Conservation (phyloP, 306 rosid species). For the Quercus aquifolioides region DNA sequence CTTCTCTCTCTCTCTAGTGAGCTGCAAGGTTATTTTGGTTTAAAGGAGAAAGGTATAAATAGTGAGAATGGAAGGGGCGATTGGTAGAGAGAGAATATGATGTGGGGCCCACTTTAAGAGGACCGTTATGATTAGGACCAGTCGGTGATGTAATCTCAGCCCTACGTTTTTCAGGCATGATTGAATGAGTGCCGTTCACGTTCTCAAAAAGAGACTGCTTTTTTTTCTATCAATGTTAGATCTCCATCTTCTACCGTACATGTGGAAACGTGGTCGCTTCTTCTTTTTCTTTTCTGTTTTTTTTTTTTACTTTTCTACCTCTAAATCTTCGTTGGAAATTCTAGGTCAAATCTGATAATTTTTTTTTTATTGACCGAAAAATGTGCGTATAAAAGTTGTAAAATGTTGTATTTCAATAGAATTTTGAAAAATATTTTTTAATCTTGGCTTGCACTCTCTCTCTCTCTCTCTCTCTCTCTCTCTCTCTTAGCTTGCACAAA, state of each 20-base stretch:
- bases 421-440: too few relatives aligned
- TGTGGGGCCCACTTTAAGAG: not conserved
- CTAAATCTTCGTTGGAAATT: too few relatives aligned
- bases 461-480: too few relatives aligned
- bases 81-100: too few relatives aligned
- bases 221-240: not conserved
- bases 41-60: not conserved
- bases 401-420: too few relatives aligned
- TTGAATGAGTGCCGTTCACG: slow-evolving; percentile 24
- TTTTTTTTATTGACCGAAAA: too few relatives aligned
- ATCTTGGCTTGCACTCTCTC: too few relatives aligned
- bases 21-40: not conserved
- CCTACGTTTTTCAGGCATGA: not conserved
- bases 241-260: not conserved
- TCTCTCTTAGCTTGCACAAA: too few relatives aligned
- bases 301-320: not conserved
- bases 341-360: too few relatives aligned
- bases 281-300: not conserved
- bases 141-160: not conserved
- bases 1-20: not conserved
- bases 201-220: not conserved
- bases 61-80: not conserved
- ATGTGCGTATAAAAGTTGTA: too few relatives aligned
- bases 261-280: not conserved
- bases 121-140: slow-evolving; percentile 11